Conservation (phyloP, 1,284 basidiomycete genomes). For the Trametes hirsuta region DNA sequence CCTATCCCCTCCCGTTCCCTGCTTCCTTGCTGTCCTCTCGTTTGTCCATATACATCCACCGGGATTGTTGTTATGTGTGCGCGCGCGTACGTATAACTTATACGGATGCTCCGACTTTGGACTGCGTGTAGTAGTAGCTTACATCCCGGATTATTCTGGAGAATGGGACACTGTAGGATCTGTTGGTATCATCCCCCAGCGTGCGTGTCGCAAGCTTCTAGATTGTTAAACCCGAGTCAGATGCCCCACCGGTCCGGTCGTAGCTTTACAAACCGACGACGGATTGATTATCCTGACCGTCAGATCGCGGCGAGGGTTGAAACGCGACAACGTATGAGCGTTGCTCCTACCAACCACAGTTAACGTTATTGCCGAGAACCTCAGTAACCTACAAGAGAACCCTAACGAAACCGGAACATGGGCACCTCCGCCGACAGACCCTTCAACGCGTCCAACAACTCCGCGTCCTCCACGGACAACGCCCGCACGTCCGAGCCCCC, state of each 20-base stretch:
- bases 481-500: background rate
- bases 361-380: no score
- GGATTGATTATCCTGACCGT: no score
- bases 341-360: no score
- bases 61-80: background rate
- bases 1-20: background rate
- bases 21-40: background rate
- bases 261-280: no score
- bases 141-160: background rate
- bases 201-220: no score
- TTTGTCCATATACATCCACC: background rate
- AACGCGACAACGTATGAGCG: no score
- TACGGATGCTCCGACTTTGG: slow-evolving; percentile 1
- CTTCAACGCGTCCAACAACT: slow-evolving; percentile 22
- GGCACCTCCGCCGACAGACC: slow-evolving; percentile 17
- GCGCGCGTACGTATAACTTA: slow-evolving; percentile 4
- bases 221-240: no score
- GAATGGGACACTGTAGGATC: no score
- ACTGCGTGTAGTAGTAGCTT: slow-evolving; percentile 8
- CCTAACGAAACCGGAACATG: background rate
- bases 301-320: no score
- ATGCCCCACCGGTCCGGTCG: no score
- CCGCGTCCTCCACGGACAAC: slow-evolving; percentile 3
- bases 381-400: background rate
- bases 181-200: no score